Base-by-base conservation (phyloP, 257 asterid genomes). In the Lavandula angustifolia region DNA sequence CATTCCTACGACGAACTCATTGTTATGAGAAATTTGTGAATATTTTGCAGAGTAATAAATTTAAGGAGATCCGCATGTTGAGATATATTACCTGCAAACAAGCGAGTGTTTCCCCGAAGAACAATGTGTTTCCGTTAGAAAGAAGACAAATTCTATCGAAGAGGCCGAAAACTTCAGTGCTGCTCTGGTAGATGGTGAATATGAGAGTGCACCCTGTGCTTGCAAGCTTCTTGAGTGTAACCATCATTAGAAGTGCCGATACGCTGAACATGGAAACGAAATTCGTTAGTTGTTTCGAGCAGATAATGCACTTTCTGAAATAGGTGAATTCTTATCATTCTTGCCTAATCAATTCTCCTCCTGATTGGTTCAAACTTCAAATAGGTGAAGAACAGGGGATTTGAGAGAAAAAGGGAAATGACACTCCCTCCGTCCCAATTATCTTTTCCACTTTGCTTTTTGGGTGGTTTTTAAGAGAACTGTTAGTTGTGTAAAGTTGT, bases 91-190 rank as follows among this genome's bases (percentile, higher is more conserved):
- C 99, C 99, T 94, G 98, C 86, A 94, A 85, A 73, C 99, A 94
- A 72, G 98, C 84, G 65, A 94, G 82, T 44, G 99, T 94, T 85
- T 94, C 99, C 71, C 99, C 99, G 62, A 94, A 94, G 83, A 94
- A 94, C 82, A 94, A 75, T 3, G 96, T 94, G 80, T 94, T 94
- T 71, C 99, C 99, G 77, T 88, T 87, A 48, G 99, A 90, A 71
- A 94, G 99, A 77, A 94, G 96, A 79, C 99, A 94, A 65, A 94
- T 94, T 62, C 95, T 79, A 77, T 94, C 99, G 46, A 94, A 94
- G 76, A 94, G 98, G 76, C 99, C 99, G 79, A 94, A 94, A 27
- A 94, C 99, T 81, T 94, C 99, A 1, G 99, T 90, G 84, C 98
- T 94, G 84, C 99, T 94, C 77, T 94, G 99, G 73, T 88, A 64